Base-by-base conservation (phyloP, 2,329 filamentous ascomycete genomes). In the Diaporthe vaccinii region DNA sequence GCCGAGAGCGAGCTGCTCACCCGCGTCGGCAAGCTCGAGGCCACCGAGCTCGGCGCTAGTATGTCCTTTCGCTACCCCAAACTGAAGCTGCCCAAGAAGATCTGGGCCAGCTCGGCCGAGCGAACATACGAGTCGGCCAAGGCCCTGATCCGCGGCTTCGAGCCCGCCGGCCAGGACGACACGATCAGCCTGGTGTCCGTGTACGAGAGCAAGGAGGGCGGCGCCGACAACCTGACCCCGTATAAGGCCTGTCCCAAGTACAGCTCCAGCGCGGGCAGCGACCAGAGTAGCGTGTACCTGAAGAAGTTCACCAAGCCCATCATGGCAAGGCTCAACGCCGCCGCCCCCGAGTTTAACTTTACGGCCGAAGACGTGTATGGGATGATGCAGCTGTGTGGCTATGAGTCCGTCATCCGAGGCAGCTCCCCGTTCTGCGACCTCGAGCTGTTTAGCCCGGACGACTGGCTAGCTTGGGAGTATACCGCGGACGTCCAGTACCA, bases 381-480 rank as follows among this genome's bases (percentile, higher is more conserved):
- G 49, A 91, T 93, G 88, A 91, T 92, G 84, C 86, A 92, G 82
- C 82, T 93, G 4, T 93, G 91, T 79, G 91, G 91, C 1, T 93
- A 93, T 79, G 91, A 93, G 81, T 89, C 89, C 0, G 91, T 92
- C 25, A 92, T 92, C 76, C 87, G 87, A 0, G 91, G 91, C 2
- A 88, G 86, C 61, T 92, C 91, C 0, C 87, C 88, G 0, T 92
- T 93, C 81, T 93, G 91, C 82, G 86, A 89, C 72, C 84, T 90
- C 0, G 85, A 88, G 22, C 85, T 92, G 17, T 93, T 93, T 79
- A 85, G 86, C 1, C 86, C 90, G 0, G 87, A 91, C 77, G 91
- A 93, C 76, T 93, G 91, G 91, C 88, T 93, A n/a, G 85, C 85
- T 3, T 93, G 91, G 83, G 91, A 93, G 81, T 93, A 93, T 80